Percentiles rank a stretch among this genome's conserved stretches.
Evolutionary conservation across 176 grass and related monocot species (phyloP).

Genomic region (Zea luxurians): DNA sequence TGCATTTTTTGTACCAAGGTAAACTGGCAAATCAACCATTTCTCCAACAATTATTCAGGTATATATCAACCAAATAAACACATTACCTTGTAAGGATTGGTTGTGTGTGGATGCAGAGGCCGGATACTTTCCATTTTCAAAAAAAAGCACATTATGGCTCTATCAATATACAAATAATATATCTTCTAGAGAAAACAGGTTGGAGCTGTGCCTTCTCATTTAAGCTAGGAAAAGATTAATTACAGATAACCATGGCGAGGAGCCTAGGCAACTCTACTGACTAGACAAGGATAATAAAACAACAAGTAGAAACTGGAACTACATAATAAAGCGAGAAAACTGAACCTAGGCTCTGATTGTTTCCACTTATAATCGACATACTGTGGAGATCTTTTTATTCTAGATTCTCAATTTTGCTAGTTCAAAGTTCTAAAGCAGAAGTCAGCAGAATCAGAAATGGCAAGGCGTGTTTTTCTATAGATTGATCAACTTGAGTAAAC

Average conservation of each 20-base stretch:
- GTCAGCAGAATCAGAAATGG: no score
- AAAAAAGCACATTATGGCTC: not conserved
- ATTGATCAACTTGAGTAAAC: constrained; percentile 10
- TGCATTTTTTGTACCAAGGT: not conserved
- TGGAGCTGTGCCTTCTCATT: not conserved
- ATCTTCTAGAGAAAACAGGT: not conserved
- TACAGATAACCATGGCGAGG: not conserved
- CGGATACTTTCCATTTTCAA: no score
- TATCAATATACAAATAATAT: not conserved
- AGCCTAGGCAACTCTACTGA: not conserved
- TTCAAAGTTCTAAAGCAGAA: no score
- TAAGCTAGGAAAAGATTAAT: not conserved
- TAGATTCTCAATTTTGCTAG: no score
- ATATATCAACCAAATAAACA: not conserved
- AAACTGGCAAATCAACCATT: constrained; percentile 14
- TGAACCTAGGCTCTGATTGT: not conserved
- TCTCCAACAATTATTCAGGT: not conserved
- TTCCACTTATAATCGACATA: no score
- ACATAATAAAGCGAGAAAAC: not conserved
- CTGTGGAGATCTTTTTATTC: no score
- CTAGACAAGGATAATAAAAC: not conserved
- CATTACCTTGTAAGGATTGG: no score
- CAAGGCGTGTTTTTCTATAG: not conserved
- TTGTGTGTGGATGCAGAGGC: no score
- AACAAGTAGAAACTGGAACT: not conserved